Percentiles rank a stretch among this genome's conserved stretches.
phyloP scores from a whole-genome alignment of 768 basidiomycete genomes.

The Boletus subparvulus region DNA sequence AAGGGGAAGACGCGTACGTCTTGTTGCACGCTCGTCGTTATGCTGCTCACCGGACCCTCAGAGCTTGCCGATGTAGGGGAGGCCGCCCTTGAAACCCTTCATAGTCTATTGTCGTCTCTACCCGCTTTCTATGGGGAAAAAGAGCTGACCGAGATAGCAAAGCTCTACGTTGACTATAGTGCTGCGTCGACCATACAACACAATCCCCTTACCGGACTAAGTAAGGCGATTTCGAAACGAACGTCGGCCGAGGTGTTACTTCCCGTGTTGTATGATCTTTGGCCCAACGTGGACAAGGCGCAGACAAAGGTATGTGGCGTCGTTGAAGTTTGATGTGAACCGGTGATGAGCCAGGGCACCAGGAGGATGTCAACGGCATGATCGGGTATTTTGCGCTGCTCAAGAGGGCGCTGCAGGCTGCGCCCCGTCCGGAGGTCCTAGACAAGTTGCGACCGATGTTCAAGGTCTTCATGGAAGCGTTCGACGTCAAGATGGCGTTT shows the following conservation, averaged over 20 bases:
- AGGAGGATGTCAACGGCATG: conserved; percentile 29
- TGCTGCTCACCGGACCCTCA: conserved; percentile 12
- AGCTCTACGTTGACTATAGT: conserved; percentile 52
- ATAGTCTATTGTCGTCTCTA: conserved; percentile 67
- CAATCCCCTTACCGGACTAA: conserved; percentile 42
- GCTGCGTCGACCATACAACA: conserved; percentile 8
- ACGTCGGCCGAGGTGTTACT: conserved; percentile 67
- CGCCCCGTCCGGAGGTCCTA: conserved; percentile 61
- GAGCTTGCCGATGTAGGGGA: conserved; percentile 33
- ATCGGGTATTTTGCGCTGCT: conserved; percentile 65
- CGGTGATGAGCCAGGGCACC: not conserved
- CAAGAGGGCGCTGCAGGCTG: conserved; percentile 60
- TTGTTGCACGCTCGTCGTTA: not conserved
- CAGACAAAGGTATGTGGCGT: conserved; percentile 37
- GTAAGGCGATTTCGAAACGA: conserved; percentile 68
- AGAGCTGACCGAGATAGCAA: conserved; percentile 58
- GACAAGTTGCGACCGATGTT: conserved; percentile 68
- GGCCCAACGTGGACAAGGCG: conserved; percentile 41
- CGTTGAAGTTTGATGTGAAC: not conserved
- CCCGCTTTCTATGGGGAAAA: conserved; percentile 77
- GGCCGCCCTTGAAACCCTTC: conserved; percentile 52
- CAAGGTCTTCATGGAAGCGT: conserved; percentile 75
- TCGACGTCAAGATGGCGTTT: conserved; percentile 50
- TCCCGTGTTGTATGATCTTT: conserved; percentile 59
- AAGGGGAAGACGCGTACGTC: conserved; percentile 35